Base-by-base conservation (phyloP, 495 filamentous ascomycete genomes). In the Cercophora scortea region DNA sequence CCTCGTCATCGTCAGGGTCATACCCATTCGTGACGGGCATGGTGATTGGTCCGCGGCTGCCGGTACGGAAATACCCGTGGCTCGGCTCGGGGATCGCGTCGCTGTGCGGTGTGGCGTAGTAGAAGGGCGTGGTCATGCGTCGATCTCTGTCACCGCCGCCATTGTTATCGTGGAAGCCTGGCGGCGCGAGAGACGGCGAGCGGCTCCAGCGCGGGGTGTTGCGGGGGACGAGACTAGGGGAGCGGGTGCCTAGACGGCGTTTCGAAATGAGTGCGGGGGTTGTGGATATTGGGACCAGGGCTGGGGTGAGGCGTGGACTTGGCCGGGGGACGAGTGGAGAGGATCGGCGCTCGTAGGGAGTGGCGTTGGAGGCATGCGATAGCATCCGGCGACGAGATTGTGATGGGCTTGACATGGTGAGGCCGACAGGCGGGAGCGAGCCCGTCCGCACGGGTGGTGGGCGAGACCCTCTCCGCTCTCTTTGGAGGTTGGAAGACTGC, bases 61-160 rank as follows among this genome's bases (percentile, higher is more conserved):
- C 59, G 2, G 40, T 59, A 0, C 60, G 58, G 4, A 62, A 49
- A 38, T 53, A 60, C 2, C 47, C 54, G 15, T 42, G 46, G 25
- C 25, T 25, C n/a, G 38, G 25, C 34, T 65, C 56, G 3, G 53
- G 56, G 1, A 63, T 19, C 11, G 57, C 61, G 10, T 77, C 78
- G 56, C 78, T 81, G 51, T 77, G 62, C 8, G 80, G 80, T 7
- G 80, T 84, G 1, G 75, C 76, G 44, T 75, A 77, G 43, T 69
- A 79, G 44, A 71, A 73, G 3, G 75, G 77, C 0, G 78, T 80
- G 3, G 66, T 70, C 6, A 64, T 63, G 25, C 75, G 63, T 40
- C 61, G 60, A 19, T 57, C 57, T 5, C 64, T 59, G 1, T 46
- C 50, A 4, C 56, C 55, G 12, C 66, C 62, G 8, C 62, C 39